These are phyloP conservation scores for Passalora sequoiae DNA, from an alignment of 2,329 filamentous ascomycete genomes.

Conservation along the genomic window DNA sequence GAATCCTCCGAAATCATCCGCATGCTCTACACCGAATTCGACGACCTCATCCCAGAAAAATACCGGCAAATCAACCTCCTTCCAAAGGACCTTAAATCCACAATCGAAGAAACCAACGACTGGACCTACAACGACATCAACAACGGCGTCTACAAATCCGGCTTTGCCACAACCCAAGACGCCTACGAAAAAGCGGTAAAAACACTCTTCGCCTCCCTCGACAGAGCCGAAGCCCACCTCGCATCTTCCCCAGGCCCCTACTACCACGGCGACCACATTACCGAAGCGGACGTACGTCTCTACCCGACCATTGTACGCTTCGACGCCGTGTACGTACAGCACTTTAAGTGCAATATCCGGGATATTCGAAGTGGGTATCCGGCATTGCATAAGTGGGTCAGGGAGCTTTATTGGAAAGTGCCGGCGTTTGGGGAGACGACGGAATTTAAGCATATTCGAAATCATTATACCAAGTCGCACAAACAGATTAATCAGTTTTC, in stretches of 20 bases:
- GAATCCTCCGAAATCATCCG: constrained; percentile 89
- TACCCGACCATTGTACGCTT: constrained; percentile 60
- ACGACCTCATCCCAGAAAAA: constrained; percentile 47
- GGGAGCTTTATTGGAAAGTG: constrained; percentile 76
- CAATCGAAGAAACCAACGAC: constrained; percentile 48
- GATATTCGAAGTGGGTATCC: constrained; percentile 84
- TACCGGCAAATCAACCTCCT: constrained; percentile 43
- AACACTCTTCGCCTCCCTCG: constrained; percentile 45
- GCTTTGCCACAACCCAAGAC: constrained; percentile 50
- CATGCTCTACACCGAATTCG: constrained; percentile 80
- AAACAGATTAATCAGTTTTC: constrained; percentile 58
- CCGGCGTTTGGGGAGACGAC: constrained; percentile 76
- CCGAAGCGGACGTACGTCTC: constrained; percentile 49
- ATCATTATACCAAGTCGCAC: constrained; percentile 63
- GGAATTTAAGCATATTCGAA: constrained; percentile 94
- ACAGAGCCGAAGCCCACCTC: constrained; percentile 44
- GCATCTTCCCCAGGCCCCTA: constrained; percentile 41
- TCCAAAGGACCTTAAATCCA: constrained; percentile 39
- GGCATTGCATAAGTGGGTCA: constrained; percentile 72
- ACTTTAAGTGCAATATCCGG: constrained; percentile 74
- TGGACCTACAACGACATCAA: constrained; percentile 52
- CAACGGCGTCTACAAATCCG: constrained; percentile 49
- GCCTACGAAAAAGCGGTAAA: constrained; percentile 46
- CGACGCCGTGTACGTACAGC: constrained; percentile 50
- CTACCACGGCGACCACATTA: constrained; percentile 44